A percentile compares a stretch with the other conserved stretches of the same genome.
phyloP scores from a whole-genome alignment of 805 yeast genomes.

The Wickerhamomyces pijperi region DNA sequence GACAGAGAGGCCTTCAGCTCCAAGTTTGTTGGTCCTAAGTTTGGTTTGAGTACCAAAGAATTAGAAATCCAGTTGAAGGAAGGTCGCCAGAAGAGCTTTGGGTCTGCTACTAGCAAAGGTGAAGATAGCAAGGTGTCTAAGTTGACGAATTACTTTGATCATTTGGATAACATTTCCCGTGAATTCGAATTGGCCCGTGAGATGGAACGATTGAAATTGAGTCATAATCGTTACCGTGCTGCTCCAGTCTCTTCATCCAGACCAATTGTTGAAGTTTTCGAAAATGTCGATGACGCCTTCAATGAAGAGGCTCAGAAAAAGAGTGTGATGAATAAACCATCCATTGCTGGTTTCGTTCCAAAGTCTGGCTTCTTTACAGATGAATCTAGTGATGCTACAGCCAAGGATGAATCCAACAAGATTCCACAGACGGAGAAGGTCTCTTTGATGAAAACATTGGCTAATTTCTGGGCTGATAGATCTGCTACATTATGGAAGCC shows the following conservation, averaged over 20 bases:
- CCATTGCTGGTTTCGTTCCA: conserved; percentile 5
- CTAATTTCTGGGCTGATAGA: conserved; percentile 95
- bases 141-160: conserved; percentile 59
- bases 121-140: conserved; percentile 43
- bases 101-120: conserved; percentile 5
- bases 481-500: conserved; percentile 95
- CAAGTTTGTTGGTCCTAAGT: conserved; percentile 2
- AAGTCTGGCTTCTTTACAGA: no score
- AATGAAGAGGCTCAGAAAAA: conserved; percentile 28
- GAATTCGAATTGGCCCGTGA: conserved; percentile 88
- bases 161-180: conserved; percentile 66
- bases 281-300: conserved; percentile 82
- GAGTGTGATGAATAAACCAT: conserved; percentile 5
- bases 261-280: conserved; percentile 86
- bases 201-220: conserved; percentile 53
- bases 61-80: conserved; percentile 18
- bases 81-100: conserved; percentile 16
- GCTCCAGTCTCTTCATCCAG: conserved; percentile 61
- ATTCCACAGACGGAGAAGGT: conserved; percentile 50
- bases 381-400: conserved; percentile 6
- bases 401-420: conserved; percentile 10
- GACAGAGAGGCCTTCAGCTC: not conserved
- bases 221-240: conserved; percentile 51
- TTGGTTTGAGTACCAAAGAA: conserved; percentile 18
- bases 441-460: conserved; percentile 70